Percentiles rank a stretch among this genome's conserved stretches.
Conservation (phyloP, 2,329 filamentous ascomycete genomes). For the Polytolypa hystricis region DNA sequence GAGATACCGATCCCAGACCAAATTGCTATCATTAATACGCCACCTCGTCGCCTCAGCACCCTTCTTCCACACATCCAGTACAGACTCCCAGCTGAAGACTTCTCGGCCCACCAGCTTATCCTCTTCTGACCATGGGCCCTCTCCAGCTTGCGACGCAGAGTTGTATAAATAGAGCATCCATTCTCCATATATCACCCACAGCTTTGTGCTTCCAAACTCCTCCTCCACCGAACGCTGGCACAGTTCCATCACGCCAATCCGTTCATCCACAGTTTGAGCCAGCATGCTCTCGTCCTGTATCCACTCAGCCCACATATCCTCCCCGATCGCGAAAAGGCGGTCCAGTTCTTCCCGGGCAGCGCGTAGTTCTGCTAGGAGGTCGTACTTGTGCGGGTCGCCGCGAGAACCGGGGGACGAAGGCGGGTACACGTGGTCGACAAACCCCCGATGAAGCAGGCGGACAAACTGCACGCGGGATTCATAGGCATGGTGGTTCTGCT, state of each 20-base stretch:
- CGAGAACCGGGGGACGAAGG: constrained; percentile 34
- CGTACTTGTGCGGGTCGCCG: constrained; percentile 35
- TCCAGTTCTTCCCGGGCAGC: constrained; percentile 47
- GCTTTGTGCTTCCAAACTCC: constrained; percentile 48
- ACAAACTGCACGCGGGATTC: constrained; percentile 38
- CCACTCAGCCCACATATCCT: constrained; percentile 53
- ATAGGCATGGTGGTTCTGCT: constrained; percentile 37
- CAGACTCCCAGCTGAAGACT: constrained; percentile 46
- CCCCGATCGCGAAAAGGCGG: constrained; percentile 51
- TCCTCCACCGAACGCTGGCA: constrained; percentile 50
- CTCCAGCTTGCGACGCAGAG: constrained; percentile 29
- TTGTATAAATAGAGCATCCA: constrained; percentile 48
- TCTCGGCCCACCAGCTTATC: constrained; percentile 48
- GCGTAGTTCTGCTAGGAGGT: constrained; percentile 36
- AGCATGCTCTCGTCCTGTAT: constrained; percentile 51
- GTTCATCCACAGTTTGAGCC: constrained; percentile 45
- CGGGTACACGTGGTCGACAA: constrained; percentile 37
- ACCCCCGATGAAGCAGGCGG: constrained; percentile 36
- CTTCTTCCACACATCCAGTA: constrained; percentile 46
- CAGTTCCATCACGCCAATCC: constrained; percentile 48
- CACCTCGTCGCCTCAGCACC: constrained; percentile 47
- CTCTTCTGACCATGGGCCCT: constrained; percentile 40
- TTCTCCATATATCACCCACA: constrained; percentile 53
- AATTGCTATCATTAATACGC: constrained; percentile 50
- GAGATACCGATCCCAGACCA: constrained; percentile 52